Base-by-base conservation (phyloP, 2,329 filamentous ascomycete species). In the Penicillium sp. region DNA sequence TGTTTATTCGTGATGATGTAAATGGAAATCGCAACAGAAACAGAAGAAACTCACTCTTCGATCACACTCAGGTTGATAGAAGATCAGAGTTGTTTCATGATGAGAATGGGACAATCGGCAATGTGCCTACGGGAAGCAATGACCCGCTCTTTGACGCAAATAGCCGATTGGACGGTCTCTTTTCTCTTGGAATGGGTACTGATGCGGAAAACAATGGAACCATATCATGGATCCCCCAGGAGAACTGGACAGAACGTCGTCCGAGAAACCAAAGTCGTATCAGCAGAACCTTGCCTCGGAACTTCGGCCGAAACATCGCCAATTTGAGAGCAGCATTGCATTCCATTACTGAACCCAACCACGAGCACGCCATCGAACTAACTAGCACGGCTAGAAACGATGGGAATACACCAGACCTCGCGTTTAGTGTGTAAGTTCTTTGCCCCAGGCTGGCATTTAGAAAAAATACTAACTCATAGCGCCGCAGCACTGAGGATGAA, bases 241-340 rank as follows among this genome's bases (percentile, higher is more conserved):
- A 50, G 21, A 38, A 23, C 21, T 53, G 43, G 44, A 40, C 33
- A 33, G 25, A 53, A 21, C 19, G 5, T 25, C 43, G 33, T 25
- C 27, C 36, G 16, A 27, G 27, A 41, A 40, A 31, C 8, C 23
- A 16, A 36, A 15, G 9, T 2, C 16, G 21, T 23, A 21, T 34
- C 16, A 53, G 50, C n/a, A 16, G 31, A 4, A 57, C 54, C 7
- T 25, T 57, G 21, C 50, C 54, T 9, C 21, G 49, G n/a, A 57
- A 53, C 29, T 57, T 57, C 23, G 54, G 54, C 23, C 25, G 54
- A 36, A 47, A 36, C 29, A 13, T 21, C 5, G 7, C n/a, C 9
- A 39, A 39, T 16, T 29, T 29, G 9, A 19, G 38, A 31, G 13
- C n/a, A 5, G n/a, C 16, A 29, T 33, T 55, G 29, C 38, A 11